These are phyloP conservation scores for Botrytis paeoniae DNA, from an alignment of 2,329 filamentous ascomycete species.

Conservation along the genomic window DNA sequence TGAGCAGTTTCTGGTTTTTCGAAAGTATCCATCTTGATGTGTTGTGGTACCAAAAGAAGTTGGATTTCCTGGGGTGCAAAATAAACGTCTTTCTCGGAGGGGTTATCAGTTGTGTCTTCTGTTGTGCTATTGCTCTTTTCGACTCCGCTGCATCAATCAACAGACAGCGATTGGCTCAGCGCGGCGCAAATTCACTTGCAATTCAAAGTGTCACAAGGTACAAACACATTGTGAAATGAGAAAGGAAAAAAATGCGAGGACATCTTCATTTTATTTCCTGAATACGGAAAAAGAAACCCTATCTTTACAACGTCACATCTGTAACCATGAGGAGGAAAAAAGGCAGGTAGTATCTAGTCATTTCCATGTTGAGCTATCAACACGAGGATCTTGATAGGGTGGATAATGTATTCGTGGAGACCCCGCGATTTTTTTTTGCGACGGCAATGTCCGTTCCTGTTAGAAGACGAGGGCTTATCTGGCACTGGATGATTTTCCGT, in stretches of 20 bases:
- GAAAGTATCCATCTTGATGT: not conserved
- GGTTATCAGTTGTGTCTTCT: too few species aligned
- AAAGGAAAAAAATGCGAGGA: not conserved
- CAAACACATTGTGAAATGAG: not conserved
- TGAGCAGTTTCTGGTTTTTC: not conserved
- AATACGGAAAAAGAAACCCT: not conserved
- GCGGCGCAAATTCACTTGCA: conserved; percentile 20
- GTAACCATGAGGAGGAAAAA: not conserved
- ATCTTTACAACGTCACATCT: not conserved
- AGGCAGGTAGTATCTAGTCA: not conserved
- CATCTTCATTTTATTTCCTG: not conserved
- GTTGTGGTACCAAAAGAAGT: not conserved
- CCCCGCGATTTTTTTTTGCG: conserved; percentile 3
- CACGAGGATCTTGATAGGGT: not conserved
- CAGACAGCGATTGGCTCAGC: not conserved
- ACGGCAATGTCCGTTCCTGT: not conserved
- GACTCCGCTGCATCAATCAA: not conserved
- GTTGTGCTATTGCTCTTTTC: not conserved
- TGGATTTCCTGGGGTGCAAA: not conserved
- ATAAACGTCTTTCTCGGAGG: not conserved
- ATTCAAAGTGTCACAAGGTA: not conserved
- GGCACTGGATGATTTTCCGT: not conserved
- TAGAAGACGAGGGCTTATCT: not conserved
- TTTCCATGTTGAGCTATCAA: not conserved
- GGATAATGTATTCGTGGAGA: not conserved